These are phyloP conservation scores for Ceratocystis alfenasii DNA, from an alignment of 2,329 filamentous ascomycete species.

Conservation along the genomic window DNA sequence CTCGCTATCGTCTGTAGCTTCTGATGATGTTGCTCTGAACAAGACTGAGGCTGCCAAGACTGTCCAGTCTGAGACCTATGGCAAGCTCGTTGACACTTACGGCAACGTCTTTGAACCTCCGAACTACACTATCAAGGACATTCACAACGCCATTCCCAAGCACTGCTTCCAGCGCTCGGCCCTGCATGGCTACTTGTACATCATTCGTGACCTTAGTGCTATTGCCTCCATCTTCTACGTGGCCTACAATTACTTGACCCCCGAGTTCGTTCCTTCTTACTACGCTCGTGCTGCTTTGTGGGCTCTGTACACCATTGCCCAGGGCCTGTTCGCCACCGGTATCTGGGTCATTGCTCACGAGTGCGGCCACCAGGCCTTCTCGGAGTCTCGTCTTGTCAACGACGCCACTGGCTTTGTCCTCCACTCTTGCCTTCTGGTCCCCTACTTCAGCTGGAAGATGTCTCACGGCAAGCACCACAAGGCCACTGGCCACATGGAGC, in stretches of 20 bases:
- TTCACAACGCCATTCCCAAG: conserved; percentile 90
- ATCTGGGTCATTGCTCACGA: conserved; percentile 96
- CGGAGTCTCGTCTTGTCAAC: conserved; percentile 78
- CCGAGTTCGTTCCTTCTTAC: conserved; percentile 63
- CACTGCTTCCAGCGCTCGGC: conserved; percentile 91
- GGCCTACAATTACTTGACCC: conserved; percentile 82
- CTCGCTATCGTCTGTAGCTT: conserved; percentile 80
- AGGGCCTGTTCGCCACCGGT: conserved; percentile 86
- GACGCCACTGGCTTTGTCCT: conserved; percentile 85
- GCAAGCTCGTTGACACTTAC: conserved; percentile 75
- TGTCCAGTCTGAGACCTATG: conserved; percentile 32
- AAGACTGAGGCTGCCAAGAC: conserved; percentile 27
- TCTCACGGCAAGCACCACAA: conserved; percentile 99
- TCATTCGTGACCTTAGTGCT: conserved; percentile 64
- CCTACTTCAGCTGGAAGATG: conserved; percentile 99
- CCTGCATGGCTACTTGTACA: conserved; percentile 63
- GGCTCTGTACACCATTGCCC: conserved; percentile 60
- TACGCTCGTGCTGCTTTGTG: conserved; percentile 53
- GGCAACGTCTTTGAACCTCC: conserved; percentile 90
- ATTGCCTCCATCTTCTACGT: conserved; percentile 70
- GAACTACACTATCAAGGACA: conserved; percentile 95
- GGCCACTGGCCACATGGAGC: conserved; percentile 90
- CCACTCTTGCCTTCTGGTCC: conserved; percentile 79
- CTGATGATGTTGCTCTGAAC: conserved; percentile 39
- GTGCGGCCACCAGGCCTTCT: conserved; percentile 95